A percentile compares a stretch with the other conserved stretches of the same genome.
These are phyloP conservation scores for Cladosporium sp. DNA, from an alignment of 2,329 filamentous ascomycete genomes.

Conservation along the genomic window DNA sequence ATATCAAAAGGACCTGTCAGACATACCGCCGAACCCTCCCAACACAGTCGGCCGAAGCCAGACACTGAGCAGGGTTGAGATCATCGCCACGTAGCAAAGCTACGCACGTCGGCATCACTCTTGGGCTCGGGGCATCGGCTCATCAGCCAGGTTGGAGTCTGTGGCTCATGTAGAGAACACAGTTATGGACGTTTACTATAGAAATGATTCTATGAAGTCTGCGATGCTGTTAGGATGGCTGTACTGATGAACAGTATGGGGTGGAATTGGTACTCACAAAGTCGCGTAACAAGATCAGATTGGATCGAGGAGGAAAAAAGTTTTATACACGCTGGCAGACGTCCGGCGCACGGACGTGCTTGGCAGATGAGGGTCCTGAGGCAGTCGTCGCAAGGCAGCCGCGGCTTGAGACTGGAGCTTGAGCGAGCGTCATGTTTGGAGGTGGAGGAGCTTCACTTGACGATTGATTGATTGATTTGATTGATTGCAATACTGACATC, in stretches of 20 bases:
- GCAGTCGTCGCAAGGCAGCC: not conserved
- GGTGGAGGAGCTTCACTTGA: constrained; percentile 15
- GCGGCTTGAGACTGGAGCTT: not conserved
- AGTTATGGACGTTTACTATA: constrained; percentile 25
- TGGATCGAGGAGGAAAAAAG: not conserved
- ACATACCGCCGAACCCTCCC: constrained; percentile 37
- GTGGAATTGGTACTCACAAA: constrained; percentile 13
- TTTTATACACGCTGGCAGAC: not conserved
- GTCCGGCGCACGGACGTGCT: not conserved
- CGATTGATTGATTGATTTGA: not conserved
- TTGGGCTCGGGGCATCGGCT: constrained; percentile 36
- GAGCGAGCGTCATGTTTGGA: constrained; percentile 10
- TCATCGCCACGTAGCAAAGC: constrained; percentile 34
- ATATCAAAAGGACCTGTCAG: constrained; percentile 31
- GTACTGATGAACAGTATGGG: not conserved
- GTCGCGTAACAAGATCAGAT: constrained; percentile 12
- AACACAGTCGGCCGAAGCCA: constrained; percentile 35
- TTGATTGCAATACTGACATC: no score
- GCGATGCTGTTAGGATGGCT: constrained; percentile 2
- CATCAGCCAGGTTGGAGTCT: constrained; percentile 39
- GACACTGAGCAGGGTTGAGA: constrained; percentile 35
- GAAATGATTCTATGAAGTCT: constrained; percentile 25
- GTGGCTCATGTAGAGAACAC: constrained; percentile 25
- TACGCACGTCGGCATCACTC: constrained; percentile 36
- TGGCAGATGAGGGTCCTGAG: not conserved